These are phyloP conservation scores for Arabidopsis arenosa DNA, from an alignment of 345 rosid genomes.

Conservation along the genomic window DNA sequence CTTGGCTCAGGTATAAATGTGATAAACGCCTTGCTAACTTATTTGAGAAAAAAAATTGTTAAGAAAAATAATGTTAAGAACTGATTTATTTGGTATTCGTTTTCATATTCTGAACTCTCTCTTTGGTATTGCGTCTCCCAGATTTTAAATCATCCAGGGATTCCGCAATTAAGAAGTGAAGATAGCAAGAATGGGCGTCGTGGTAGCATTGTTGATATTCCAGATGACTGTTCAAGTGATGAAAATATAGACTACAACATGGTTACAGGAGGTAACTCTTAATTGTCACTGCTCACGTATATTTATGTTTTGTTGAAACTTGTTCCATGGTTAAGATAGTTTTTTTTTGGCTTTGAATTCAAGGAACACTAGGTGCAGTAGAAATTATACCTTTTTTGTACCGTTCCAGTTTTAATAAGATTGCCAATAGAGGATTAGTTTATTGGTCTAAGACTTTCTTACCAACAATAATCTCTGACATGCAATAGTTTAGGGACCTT, in stretches of 20 bases:
- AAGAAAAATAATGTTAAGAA: background rate
- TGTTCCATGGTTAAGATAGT: slow-evolving; percentile 4
- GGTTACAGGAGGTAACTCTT: slow-evolving; percentile 69
- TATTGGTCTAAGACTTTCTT: slow-evolving; percentile 8
- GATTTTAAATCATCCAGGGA: slow-evolving; percentile 99
- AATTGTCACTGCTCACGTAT: slow-evolving; percentile 11
- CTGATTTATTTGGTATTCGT: slow-evolving; percentile 4
- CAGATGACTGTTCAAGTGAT: slow-evolving; percentile 94
- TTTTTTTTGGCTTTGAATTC: slow-evolving; percentile 2
- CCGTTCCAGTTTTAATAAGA: slow-evolving; percentile 3
- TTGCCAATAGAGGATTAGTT: background rate
- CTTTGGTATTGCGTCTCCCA: slow-evolving; percentile 47
- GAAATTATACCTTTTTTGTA: background rate
- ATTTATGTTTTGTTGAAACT: slow-evolving; percentile 16
- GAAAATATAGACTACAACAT: slow-evolving; percentile 83
- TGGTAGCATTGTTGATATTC: slow-evolving; percentile 78
- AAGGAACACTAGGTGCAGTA: slow-evolving; percentile 22
- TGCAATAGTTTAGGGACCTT: background rate
- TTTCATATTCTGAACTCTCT: slow-evolving; percentile 22
- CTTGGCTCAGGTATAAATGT: slow-evolving; percentile 85
- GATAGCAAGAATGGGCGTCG: slow-evolving; percentile 61
- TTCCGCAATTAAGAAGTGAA: slow-evolving; percentile 87
- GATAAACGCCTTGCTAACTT: slow-evolving; percentile 12
- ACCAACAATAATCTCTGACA: slow-evolving; percentile 1
- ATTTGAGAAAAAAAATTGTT: background rate